Base-by-base conservation (phyloP, 495 filamentous ascomycete genomes). In the Neurospora africana region DNA sequence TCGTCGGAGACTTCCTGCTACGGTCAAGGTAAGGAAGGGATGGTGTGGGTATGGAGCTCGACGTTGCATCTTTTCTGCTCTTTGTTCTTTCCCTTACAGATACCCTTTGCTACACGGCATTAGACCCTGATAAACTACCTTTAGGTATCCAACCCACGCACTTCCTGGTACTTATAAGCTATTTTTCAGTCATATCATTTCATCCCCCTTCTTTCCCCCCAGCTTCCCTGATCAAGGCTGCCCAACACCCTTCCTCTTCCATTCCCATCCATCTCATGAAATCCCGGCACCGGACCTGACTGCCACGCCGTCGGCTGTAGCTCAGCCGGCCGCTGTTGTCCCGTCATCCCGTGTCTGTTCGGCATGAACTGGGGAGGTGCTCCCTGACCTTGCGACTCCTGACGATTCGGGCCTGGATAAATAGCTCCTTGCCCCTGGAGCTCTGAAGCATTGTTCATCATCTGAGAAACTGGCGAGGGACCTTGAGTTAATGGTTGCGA, bases 251-350 rank as follows among this genome's bases (percentile, higher is more conserved):
- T 68, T 33, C 74, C 70, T 9, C 21, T 19, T 17, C 38, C 58
- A 68, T 72, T n/a, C 3, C 74, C 77, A 71, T 83, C 82, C 80
- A 83, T 81, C 73, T 85, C 83, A 72, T 85, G 78, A 1, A 74
- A 74, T 37, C 61, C 72, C 43, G 76, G 73, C 61, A 82, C 75
- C 17, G 82, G 83, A 11, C 82, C 80, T 10, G 82, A 76, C 68
- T 83, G 83, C 83, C 82, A 84, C 7, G 74, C 74, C 74, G 76
- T 73, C 23, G 75, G 77, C 41, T 75, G 75, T 21, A 77, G 75
- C 67, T 76, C 77, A 36, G 74, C 33, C 70, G 72, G 21, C 77
- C 35, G 53, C 71, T 23, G 70, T 73, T 70, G 74, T 43, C 78
- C 78, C 7, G 35, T 43, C 44, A 78, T 58, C 72, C 77, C 76